phyloP scores from a whole-genome alignment of 805 yeast genomes.

The Clavispora santaluciae region DNA sequence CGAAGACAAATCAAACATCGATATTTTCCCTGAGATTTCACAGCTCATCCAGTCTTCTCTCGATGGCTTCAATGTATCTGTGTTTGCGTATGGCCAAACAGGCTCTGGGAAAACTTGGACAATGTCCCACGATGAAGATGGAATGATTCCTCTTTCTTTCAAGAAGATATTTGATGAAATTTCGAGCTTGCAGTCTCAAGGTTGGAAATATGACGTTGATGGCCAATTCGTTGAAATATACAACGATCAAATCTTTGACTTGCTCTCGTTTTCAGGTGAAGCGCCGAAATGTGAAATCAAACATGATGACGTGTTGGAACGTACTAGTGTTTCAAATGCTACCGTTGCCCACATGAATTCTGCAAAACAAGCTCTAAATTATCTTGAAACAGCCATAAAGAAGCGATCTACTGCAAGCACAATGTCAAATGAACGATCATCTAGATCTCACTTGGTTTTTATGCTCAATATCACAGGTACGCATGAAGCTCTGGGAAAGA shows the following conservation, averaged over 20 bases:
- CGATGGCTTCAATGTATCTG: slow-evolving; percentile 89
- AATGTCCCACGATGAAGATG: slow-evolving; percentile 68
- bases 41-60: slow-evolving; percentile 64
- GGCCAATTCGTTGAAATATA: slow-evolving; percentile 89
- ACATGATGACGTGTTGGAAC: slow-evolving; percentile 53
- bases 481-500: slow-evolving; percentile 45
- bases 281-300: slow-evolving; percentile 58
- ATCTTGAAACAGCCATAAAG: slow-evolving; percentile 51
- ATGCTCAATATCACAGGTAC: slow-evolving; percentile 55
- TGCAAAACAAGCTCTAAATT: slow-evolving; percentile 42
- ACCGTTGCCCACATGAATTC: slow-evolving; percentile 43
- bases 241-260: slow-evolving; percentile 75
- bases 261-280: slow-evolving; percentile 35
- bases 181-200: slow-evolving; percentile 41
- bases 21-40: slow-evolving; percentile 77
- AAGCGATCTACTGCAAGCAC: slow-evolving; percentile 81
- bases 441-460: slow-evolving; percentile 87
- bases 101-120: slow-evolving; percentile 90
- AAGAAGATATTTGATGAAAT: slow-evolving; percentile 62
- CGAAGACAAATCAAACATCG: slow-evolving; percentile 46
- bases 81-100: slow-evolving; percentile 96
- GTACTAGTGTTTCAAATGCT: slow-evolving; percentile 59
- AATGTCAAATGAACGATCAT: slow-evolving; percentile 73
- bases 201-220: slow-evolving; percentile 57
- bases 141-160: slow-evolving; percentile 78